phyloP scores from a whole-genome alignment of 345 rosid species.

The Dipteronia dyeriana region DNA sequence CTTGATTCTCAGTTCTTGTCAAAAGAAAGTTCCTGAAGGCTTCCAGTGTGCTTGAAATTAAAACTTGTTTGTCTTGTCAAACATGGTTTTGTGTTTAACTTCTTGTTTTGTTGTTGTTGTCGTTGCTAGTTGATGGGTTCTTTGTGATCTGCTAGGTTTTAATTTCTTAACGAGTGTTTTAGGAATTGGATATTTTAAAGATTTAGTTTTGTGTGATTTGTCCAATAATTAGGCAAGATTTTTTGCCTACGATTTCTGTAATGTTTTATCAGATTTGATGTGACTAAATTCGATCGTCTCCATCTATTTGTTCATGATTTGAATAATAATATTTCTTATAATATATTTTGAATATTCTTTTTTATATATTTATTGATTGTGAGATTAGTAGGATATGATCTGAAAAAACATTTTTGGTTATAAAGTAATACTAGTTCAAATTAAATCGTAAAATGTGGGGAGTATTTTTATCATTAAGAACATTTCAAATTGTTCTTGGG shows the following conservation, averaged over 20 bases:
- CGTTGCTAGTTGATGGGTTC: not conserved
- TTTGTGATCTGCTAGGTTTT: not conserved
- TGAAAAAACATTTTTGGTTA: no score
- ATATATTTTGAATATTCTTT: not conserved
- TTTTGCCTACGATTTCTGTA: not conserved
- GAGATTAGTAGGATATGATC: not conserved
- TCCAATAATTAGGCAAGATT: not conserved
- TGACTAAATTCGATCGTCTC: not conserved
- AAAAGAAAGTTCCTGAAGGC: conserved; percentile 44
- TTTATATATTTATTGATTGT: no score
- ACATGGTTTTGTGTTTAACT: not conserved
- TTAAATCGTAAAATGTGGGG: no score
- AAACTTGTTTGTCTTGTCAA: not conserved
- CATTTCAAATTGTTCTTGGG: no score
- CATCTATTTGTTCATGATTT: not conserved
- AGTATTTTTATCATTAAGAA: no score
- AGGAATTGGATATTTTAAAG: not conserved
- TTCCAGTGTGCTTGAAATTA: conserved; percentile 39
- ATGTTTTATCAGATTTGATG: not conserved
- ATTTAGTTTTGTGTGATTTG: not conserved
- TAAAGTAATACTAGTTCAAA: no score
- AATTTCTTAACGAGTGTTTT: not conserved
- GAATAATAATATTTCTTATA: not conserved
- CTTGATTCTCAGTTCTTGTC: conserved; percentile 44
- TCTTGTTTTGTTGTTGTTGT: not conserved